Conservation (phyloP, 805 yeast species). For the Starmerella cellae region DNA sequence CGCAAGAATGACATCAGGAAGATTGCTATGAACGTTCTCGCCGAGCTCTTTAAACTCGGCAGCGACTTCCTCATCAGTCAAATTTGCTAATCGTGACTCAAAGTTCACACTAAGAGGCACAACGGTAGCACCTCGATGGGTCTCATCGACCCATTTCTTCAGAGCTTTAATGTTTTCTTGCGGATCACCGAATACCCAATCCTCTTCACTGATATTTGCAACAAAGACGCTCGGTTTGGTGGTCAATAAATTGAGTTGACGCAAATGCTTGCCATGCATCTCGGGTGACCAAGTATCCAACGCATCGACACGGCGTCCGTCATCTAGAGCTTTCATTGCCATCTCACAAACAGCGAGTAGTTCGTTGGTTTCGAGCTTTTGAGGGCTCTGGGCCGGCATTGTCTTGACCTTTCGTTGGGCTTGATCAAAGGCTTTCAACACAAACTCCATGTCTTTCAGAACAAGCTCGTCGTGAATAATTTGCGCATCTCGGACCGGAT, state of each 20-base stretch:
- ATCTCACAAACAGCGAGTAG: constrained; percentile 30
- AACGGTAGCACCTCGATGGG: constrained; percentile 49
- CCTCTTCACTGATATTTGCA: constrained; percentile 59
- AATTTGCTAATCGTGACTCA: constrained; percentile 48
- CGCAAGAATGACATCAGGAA: constrained; percentile 48
- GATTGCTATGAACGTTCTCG: constrained; percentile 31
- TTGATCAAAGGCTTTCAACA: constrained; percentile 44
- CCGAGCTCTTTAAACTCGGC: constrained; percentile 24
- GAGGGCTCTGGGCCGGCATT: constrained; percentile 10
- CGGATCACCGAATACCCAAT: constrained; percentile 40
- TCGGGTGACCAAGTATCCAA: constrained; percentile 34
- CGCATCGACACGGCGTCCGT: constrained; percentile 43
- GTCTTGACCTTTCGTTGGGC: constrained; percentile 31
- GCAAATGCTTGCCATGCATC: constrained; percentile 40
- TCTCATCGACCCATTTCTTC: constrained; percentile 49
- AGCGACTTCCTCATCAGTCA: constrained; percentile 28
- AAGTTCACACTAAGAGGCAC: constrained; percentile 58
- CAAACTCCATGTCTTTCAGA: constrained; percentile 53
- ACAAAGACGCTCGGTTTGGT: constrained; percentile 80
- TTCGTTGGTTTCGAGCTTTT: constrained; percentile 33
- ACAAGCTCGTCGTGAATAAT: constrained; percentile 54
- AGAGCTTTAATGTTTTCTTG: constrained; percentile 36
- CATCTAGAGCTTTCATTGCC: constrained; percentile 40
- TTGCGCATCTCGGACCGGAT: constrained; percentile 50
- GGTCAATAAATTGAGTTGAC: constrained; percentile 55